Base-by-base conservation (phyloP, 352 stramenopile species). In the Phytophthora tubulina region DNA sequence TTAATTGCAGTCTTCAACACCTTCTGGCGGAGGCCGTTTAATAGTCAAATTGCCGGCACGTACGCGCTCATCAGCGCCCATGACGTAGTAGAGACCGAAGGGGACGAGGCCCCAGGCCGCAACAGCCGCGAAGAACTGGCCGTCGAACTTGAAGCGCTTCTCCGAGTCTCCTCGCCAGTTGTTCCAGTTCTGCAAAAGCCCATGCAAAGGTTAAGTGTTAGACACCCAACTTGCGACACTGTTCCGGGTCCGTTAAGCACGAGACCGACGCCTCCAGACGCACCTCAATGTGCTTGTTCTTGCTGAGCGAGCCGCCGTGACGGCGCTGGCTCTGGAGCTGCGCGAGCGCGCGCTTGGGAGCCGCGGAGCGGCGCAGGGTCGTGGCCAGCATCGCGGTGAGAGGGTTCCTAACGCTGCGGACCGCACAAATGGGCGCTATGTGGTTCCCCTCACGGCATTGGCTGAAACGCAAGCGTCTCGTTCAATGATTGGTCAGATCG, bases 201-300 rank as follows among this genome's bases (percentile, higher is more conserved):
- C 21, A 27, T 27, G 21, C 21, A 27, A 27, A 27, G 1, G 21
- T 27, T 27, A 27, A 27, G 21, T 27, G 21, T 27, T 27, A 27
- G 21, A 1, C 21, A 27, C 21, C 2, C 21, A 27, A 27, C 13
- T 42, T 41, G 4, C 30, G 8, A 55, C 31, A 36, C 46, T 9
- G 27, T 54, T 58, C 6, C n/a, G 5, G 4, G 3, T 13, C 44
- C n/a, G 15, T 27, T 41, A 36, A 45, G 13, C 8, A 10, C 39
- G 27, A 17, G 9, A 31, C 50, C 33, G 14, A 6, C 8, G 15
- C 30, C 13, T 14, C 6, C 6, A 11, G 0, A 72, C 72, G 51
- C 57, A 93, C 85, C 81, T 96, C 88, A 36, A 96, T 78, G 79
- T 96, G 84, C 75, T 90, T 86, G 79, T 96, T 96, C 84, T 94